These are phyloP conservation scores for Protomyces macrosporus DNA, from an alignment of 1,139 yeast genomes.

Conservation along the genomic window DNA sequence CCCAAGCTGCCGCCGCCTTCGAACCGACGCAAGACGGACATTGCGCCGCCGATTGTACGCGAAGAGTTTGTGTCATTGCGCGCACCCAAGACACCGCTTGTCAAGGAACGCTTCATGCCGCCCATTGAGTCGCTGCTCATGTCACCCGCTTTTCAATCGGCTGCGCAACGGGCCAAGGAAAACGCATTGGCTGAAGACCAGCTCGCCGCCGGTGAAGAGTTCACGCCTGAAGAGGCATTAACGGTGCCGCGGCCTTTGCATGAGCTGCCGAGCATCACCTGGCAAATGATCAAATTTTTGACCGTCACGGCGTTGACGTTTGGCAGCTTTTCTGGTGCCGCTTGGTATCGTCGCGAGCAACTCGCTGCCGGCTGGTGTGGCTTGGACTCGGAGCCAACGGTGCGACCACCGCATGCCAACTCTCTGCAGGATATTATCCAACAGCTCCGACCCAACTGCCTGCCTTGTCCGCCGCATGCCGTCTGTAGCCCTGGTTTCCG, in stretches of 20 bases:
- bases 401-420: conserved; percentile 7
- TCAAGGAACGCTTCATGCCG: conserved; percentile 22
- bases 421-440: conserved; percentile 32
- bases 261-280: conserved; percentile 4
- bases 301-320: conserved; percentile 5
- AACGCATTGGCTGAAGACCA: conserved; percentile 15
- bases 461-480: conserved; percentile 77
- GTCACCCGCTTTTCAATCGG: conserved; percentile 23
- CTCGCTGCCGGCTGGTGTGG: conserved; percentile 40
- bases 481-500: conserved; percentile 58
- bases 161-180: conserved; percentile 20
- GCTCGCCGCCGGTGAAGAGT: conserved; percentile 21
- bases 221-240: conserved; percentile 25
- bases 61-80: not conserved
- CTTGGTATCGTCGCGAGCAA: conserved; percentile 39
- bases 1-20: conserved; percentile 15
- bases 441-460: conserved; percentile 55
- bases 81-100: not conserved
- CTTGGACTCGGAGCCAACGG: conserved; percentile 33
- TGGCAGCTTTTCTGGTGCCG: conserved; percentile 19
- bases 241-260: conserved; percentile 13
- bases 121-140: conserved; percentile 5
- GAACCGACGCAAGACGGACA: conserved; percentile 2
- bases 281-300: not conserved
- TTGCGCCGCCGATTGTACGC: not conserved